Conservation (phyloP, 208 protist species). For the Angomonas deanei region DNA sequence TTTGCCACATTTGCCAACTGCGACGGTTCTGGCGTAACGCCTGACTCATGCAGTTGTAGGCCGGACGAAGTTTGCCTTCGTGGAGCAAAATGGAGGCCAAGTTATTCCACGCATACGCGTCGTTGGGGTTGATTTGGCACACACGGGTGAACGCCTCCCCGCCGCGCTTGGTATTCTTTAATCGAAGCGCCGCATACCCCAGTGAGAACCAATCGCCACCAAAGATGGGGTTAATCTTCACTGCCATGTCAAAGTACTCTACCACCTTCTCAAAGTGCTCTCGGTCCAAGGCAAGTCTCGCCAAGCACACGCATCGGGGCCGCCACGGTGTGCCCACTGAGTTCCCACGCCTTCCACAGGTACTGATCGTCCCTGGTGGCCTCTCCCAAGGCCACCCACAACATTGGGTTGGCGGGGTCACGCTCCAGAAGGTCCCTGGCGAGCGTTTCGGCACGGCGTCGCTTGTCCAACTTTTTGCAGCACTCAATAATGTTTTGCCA, state of each 20-base stretch:
- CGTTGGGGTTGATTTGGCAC: slow-evolving; percentile 84
- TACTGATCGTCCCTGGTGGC: slow-evolving; percentile 76
- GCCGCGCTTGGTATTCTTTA: slow-evolving; percentile 63
- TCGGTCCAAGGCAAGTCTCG: slow-evolving; percentile 69
- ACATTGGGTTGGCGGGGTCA: slow-evolving; percentile 78
- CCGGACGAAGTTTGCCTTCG: slow-evolving; percentile 65
- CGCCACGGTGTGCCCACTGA: slow-evolving; percentile 73
- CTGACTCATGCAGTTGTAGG: slow-evolving; percentile 89
- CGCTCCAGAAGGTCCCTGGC: slow-evolving; percentile 75
- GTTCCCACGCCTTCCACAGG: slow-evolving; percentile 89
- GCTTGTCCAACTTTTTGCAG: slow-evolving; percentile 86
- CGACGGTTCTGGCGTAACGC: slow-evolving; percentile 79
- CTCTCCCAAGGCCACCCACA: slow-evolving; percentile 89
- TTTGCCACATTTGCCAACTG: slow-evolving; percentile 91
- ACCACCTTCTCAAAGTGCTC: slow-evolving; percentile 86
- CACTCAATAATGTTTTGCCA: slow-evolving; percentile 89
- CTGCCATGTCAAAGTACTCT: slow-evolving; percentile 85
- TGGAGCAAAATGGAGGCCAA: slow-evolving; percentile 81
- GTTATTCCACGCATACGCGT: slow-evolving; percentile 91
- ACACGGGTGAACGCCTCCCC: slow-evolving; percentile 86
- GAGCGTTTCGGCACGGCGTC: slow-evolving; percentile 77
- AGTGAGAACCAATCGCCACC: slow-evolving; percentile 90
- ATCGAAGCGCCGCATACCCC: slow-evolving; percentile 74
- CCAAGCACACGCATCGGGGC: slow-evolving; percentile 86
- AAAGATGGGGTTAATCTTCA: slow-evolving; percentile 85